phyloP scores from a whole-genome alignment of 805 yeast genomes.

The Wickerhamomyces xylosicus region DNA sequence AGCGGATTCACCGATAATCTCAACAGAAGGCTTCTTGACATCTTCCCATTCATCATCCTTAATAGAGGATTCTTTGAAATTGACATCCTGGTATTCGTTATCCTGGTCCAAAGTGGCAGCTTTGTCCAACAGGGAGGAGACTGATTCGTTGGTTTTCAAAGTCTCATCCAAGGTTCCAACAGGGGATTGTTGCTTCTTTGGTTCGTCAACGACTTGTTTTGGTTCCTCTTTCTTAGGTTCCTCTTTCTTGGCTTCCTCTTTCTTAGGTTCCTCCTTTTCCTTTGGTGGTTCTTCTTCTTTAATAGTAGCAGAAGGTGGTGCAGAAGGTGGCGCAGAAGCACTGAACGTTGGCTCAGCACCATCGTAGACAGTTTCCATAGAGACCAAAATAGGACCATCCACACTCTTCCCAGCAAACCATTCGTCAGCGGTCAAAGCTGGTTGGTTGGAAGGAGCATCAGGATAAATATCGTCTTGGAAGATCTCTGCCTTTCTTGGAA shows the following conservation, averaged over 20 bases:
- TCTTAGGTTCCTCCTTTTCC: slow-evolving; percentile 11
- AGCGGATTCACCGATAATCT: slow-evolving; percentile 1
- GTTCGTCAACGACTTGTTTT: slow-evolving; percentile 6
- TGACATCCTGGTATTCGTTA: slow-evolving; percentile 13
- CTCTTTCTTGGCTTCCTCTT: slow-evolving; percentile 13
- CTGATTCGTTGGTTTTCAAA: slow-evolving; percentile 16
- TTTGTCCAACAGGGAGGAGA: slow-evolving; percentile 35
- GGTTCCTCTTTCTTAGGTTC: slow-evolving; percentile 16
- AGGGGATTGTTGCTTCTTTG: slow-evolving; percentile 2
- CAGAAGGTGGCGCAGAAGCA: slow-evolving; percentile 10
- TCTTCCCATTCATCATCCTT: slow-evolving; percentile 29
- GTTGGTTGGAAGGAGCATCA: slow-evolving; percentile 70
- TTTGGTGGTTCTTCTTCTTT: slow-evolving; percentile 15
- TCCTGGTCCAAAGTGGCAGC: slow-evolving; percentile 33
- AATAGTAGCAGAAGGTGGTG: slow-evolving; percentile 5
- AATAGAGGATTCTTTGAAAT: slow-evolving; percentile 8
- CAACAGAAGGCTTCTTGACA: slow-evolving; percentile 4
- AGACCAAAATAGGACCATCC: slow-evolving; percentile 73
- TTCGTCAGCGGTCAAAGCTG: slow-evolving; percentile 73
- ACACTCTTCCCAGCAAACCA: slow-evolving; percentile 72
- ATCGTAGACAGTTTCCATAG: slow-evolving; percentile 72
- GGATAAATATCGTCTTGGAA: slow-evolving; percentile 93
- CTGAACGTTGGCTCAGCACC: slow-evolving; percentile 45
- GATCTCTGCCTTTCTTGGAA: slow-evolving; percentile 88
- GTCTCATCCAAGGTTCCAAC: neutral